Percentiles rank a stretch among this genome's conserved stretches.
These are phyloP conservation scores for Pichia sp. DNA, from an alignment of 1,139 yeast species.

Conservation along the genomic window DNA sequence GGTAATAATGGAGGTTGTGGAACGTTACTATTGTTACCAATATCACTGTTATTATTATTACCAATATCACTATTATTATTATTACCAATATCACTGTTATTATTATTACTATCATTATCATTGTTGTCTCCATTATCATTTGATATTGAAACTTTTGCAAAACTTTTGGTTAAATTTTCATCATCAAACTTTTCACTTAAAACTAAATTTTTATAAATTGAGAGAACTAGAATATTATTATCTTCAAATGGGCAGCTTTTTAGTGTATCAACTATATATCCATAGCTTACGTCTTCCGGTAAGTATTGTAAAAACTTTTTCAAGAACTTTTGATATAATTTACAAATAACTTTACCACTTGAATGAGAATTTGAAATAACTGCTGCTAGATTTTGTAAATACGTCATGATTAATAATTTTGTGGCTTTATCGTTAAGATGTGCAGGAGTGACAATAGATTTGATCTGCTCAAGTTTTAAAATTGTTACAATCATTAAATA, in stretches of 20 bases:
- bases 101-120: not conserved
- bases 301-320: conserved; percentile 50
- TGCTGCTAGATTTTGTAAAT: conserved; percentile 40
- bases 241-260: conserved; percentile 60
- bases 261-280: conserved; percentile 60
- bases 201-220: conserved; percentile 58
- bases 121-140: not conserved
- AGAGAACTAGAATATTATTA: conserved; percentile 53
- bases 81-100: not conserved
- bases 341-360: conserved; percentile 7
- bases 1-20: conserved; percentile 18
- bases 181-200: conserved; percentile 27
- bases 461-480: conserved; percentile 2
- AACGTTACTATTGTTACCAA: too few relatives aligned
- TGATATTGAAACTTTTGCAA: not conserved
- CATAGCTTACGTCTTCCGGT: conserved; percentile 51
- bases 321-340: conserved; percentile 40
- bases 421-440: not conserved
- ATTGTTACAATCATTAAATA: conserved; percentile 17
- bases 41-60: not conserved
- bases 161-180: conserved; percentile 8
- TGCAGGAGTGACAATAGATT: not conserved
- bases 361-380: conserved; percentile 29
- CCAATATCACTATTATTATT: not conserved
- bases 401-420: conserved; percentile 27